Base-by-base conservation (phyloP, 805 yeast genomes). In the Cephaloascus fragrans region DNA sequence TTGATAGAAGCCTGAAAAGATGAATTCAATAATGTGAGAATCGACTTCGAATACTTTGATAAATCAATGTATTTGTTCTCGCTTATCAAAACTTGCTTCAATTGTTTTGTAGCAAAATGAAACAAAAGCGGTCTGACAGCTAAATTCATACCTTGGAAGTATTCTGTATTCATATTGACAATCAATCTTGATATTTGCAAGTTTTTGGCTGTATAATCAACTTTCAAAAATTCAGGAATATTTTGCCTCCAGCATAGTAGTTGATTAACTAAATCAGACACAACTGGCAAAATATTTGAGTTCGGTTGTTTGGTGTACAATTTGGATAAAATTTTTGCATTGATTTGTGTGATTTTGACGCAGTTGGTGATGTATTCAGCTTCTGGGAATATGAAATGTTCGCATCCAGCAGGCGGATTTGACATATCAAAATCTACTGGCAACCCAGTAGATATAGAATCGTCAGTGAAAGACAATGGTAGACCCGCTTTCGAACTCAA, bases 1-100 rank as follows among this genome's bases (percentile, higher is more conserved):
- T 83, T 82, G 36, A 83, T 80, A 0, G 89, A 81, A 0, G 88
- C 90, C 52, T 83, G 90, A 54, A 83, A 77, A 0, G 89, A 80
- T 3, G 88, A 80, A 55, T 83, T 83, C 44, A 83, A 59, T 34
- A 83, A 62, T 0, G 84, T 74, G n/a, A 82, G 62, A 14, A 83
- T 74, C 14, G 82, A 73, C 37, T 75, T 70, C 2, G 93, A 82
- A 51, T 80, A 83, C 37, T 75, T 67, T 20, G 83, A 75, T 41
- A 83, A 58, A 49, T 83, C 85, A 26, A 83, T 68, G 47, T 71
- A 79, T 42, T 71, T 69, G 39, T 75, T 75, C 20, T 61, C 53
- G 41, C 60, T 43, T 39, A 61, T 52, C 48, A 69, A 46, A 51
- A 62, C 56, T 51, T 68, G 71, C 44, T 73, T 75, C 37, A 83